phyloP scores from a whole-genome alignment of 1,284 basidiomycete species.

The Pholiota adiposa region DNA sequence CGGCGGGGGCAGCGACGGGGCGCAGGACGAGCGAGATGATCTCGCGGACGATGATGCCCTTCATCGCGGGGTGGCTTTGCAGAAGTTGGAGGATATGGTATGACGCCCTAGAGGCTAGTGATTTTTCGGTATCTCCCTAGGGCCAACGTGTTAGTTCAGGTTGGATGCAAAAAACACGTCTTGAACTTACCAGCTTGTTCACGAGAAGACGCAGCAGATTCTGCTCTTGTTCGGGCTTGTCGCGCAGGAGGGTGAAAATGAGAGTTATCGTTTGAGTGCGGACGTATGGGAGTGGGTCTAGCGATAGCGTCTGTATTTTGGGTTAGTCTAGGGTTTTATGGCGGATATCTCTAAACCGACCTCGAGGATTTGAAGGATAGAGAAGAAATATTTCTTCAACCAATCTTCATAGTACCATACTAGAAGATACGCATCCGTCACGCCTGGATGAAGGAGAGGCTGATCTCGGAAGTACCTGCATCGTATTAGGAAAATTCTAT shows the following conservation, averaged over 20 bases:
- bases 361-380: conserved; percentile 90
- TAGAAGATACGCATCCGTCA: conserved; percentile 79
- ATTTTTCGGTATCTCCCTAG: conserved; percentile 89
- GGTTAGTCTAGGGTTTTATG: not conserved
- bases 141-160: not conserved
- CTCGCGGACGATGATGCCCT: conserved; percentile 88
- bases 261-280: conserved; percentile 81
- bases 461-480: conserved; percentile 92
- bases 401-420: conserved; percentile 96
- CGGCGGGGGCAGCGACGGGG: conserved; percentile 47
- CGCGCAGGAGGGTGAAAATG: conserved; percentile 81
- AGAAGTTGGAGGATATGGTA: conserved; percentile 90
- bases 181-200: conserved; percentile 82
- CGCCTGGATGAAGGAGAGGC: conserved; percentile 67
- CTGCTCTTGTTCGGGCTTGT: conserved; percentile 97
- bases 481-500: not conserved
- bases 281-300: conserved; percentile 90
- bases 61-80: conserved; percentile 94
- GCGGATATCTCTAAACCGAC: conserved; percentile 39
- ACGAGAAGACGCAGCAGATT: conserved; percentile 92
- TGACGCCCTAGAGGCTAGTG: conserved; percentile 89
- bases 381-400: conserved; percentile 97
- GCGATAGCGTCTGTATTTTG: conserved; percentile 70
- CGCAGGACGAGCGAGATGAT: conserved; percentile 82
- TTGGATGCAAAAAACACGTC: conserved; percentile 7